These are phyloP conservation scores for Aspergillus alliaceus DNA, from an alignment of 2,329 filamentous ascomycete species.

Conservation along the genomic window DNA sequence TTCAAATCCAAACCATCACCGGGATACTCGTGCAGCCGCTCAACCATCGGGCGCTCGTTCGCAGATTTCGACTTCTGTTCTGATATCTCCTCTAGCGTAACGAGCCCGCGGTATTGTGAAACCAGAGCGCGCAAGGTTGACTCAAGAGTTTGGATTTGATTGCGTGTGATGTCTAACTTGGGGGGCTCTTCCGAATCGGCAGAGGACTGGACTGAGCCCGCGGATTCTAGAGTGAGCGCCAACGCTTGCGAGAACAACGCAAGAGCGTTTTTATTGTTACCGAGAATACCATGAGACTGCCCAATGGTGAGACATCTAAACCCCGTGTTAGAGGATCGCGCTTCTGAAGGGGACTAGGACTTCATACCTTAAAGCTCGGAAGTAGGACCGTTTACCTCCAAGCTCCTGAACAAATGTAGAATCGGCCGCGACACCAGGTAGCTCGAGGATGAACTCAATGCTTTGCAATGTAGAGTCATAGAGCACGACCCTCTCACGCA, in stretches of 20 bases:
- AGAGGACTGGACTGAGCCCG: conserved; percentile 47
- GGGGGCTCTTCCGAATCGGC: conserved; percentile 52
- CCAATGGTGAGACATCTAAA: conserved; percentile 76
- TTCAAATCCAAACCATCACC: conserved; percentile 68
- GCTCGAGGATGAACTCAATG: conserved; percentile 82
- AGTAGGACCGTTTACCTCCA: conserved; percentile 77
- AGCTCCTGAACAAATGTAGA: conserved; percentile 72
- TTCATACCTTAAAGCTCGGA: conserved; percentile 78
- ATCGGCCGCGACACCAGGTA: conserved; percentile 88
- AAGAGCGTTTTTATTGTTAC: conserved; percentile 75
- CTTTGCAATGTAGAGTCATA: conserved; percentile 92
- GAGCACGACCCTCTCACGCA: conserved; percentile 83
- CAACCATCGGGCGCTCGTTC: conserved; percentile 63
- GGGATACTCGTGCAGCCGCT: conserved; percentile 75
- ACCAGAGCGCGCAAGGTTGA: conserved; percentile 68
- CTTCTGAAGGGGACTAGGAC: too few relatives aligned
- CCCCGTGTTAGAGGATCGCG: background rate
- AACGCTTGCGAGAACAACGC: conserved; percentile 75
- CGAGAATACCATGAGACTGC: conserved; percentile 75
- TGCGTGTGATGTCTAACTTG: conserved; percentile 65
- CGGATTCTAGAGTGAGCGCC: conserved; percentile 58
- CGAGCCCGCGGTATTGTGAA: conserved; percentile 79
- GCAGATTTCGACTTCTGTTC: conserved; percentile 43
- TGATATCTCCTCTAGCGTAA: conserved; percentile 71
- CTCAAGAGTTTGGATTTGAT: conserved; percentile 60